These are phyloP conservation scores for Euphorbia neoarborescens DNA, from an alignment of 441 rosid species.

Conservation along the genomic window DNA sequence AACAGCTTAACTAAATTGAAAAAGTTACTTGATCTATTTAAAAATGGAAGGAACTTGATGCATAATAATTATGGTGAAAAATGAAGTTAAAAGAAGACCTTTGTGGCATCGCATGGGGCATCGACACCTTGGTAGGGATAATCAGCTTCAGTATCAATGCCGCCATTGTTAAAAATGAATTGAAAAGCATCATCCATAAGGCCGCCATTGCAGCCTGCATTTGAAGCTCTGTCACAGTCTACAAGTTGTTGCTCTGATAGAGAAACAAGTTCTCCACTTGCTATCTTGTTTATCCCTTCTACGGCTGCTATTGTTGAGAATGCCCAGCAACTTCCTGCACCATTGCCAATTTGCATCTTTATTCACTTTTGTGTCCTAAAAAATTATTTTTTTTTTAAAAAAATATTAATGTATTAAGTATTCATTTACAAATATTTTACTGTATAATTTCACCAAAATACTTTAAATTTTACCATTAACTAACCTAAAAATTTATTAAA, in stretches of 20 bases:
- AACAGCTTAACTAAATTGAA: too few species aligned
- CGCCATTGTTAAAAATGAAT: constrained; percentile 69
- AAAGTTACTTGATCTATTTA: too few species aligned
- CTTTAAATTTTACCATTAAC: too few species aligned
- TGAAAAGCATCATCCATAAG: constrained; percentile 73
- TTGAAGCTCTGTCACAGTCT: constrained; percentile 61
- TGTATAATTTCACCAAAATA: too few species aligned
- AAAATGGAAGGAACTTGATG: too few species aligned
- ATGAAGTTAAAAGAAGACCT: constrained; percentile 24
- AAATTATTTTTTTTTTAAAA: too few species aligned
- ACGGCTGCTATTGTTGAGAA: constrained; percentile 68
- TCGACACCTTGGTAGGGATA: constrained; percentile 57
- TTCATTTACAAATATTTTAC: too few species aligned
- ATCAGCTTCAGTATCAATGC: constrained; percentile 60
- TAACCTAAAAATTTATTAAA: background rate
- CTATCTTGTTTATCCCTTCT: constrained; percentile 75
- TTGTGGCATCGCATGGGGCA: constrained; percentile 40
- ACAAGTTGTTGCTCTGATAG: constrained; percentile 81
- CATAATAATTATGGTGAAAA: background rate
- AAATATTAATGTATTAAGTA: too few species aligned
- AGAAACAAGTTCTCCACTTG: constrained; percentile 47
- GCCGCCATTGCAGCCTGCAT: constrained; percentile 75
- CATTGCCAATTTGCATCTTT: background rate
- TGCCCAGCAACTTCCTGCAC: constrained; percentile 85
- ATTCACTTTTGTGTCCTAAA: too few species aligned